A percentile compares a stretch with the other conserved stretches of the same genome.
Conservation (phyloP, 2,329 filamentous ascomycete genomes). For the Helminthosporium solani region DNA sequence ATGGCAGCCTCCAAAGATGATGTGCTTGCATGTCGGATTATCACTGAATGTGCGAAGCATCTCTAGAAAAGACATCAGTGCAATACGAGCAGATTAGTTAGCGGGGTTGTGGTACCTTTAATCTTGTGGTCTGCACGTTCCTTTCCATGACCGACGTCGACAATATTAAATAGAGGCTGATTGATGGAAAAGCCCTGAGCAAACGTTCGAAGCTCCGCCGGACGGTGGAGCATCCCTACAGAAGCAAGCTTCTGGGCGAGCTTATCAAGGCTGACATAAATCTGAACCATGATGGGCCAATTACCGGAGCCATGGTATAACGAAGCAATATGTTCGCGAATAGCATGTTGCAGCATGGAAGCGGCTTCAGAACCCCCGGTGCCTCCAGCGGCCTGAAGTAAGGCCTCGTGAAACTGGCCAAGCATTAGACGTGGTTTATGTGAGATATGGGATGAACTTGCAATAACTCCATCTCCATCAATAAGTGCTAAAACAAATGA, state of each 20-base stretch:
- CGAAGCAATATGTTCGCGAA: slow-evolving; percentile 45
- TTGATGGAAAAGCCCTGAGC: slow-evolving; percentile 47
- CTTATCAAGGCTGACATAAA: slow-evolving; percentile 51
- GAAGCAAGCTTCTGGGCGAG: slow-evolving; percentile 46
- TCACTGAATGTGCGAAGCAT: slow-evolving; percentile 49
- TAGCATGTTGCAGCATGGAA: slow-evolving; percentile 44
- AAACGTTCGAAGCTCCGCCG: slow-evolving; percentile 45
- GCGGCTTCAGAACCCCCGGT: slow-evolving; percentile 52
- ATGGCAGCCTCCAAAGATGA: slow-evolving; percentile 51
- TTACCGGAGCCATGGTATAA: slow-evolving; percentile 44
- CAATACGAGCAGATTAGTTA: not conserved
- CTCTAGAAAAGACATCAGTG: slow-evolving; percentile 32
- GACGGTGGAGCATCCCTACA: slow-evolving; percentile 43
- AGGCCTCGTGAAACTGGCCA: slow-evolving; percentile 46
- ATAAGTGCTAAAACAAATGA: slow-evolving; percentile 51
- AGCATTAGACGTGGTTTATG: slow-evolving; percentile 1
- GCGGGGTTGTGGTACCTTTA: slow-evolving; percentile 30
- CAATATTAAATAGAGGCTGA: slow-evolving; percentile 49
- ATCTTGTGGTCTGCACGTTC: slow-evolving; percentile 52
- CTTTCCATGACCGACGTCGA: slow-evolving; percentile 51
- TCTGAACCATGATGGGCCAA: slow-evolving; percentile 50
- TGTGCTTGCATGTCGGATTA: slow-evolving; percentile 49
- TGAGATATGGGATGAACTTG: slow-evolving; percentile 22
- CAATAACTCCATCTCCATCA: slow-evolving; percentile 53
- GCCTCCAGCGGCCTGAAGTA: slow-evolving; percentile 42